Base-by-base conservation (phyloP, 1,139 yeast species). In the Blastobotrys serpentis region DNA sequence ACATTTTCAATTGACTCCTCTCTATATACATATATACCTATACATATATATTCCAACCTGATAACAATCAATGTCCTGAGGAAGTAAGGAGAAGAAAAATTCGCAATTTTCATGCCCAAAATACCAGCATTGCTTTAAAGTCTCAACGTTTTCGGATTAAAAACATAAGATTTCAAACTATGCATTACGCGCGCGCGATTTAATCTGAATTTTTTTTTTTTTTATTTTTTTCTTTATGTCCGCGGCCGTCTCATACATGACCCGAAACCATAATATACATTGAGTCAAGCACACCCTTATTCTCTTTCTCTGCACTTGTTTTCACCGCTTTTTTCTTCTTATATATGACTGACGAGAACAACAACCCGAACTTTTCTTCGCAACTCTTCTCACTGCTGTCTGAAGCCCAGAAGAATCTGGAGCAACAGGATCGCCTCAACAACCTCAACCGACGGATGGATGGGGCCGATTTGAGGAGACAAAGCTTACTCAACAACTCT, bases 351-450 rank as follows among this genome's bases (percentile, higher is more conserved):
- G 40, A 33, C 11, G 38, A 33, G 17, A 13, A 36, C 16, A 36
- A 18, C 14, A 17, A 19, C 25, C 23, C 23, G 25, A 36, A 17
- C 25, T 57, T 59, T 48, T 54, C 63, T 25, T 50, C 61, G 21
- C 56, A 59, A 51, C 56, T 59, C 22, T 50, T 52, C 40, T 52
- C 56, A 46, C 56, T 61, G 45, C 52, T 61, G 45, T 48, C 57
- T 4, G 62, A 60, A 38, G 66, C 64, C 13, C 63, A 60, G 43
- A 38, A 46, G 34, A 46, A 49, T 17, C 49, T 59, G 32, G 54
- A 52, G 16, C 37, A 45, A 22, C 52, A 53, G 23, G 55, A 55
- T 26, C 53, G 65, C 6, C 43, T 53, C 17, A 59, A 58, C 46
- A 61, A 60, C 48, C 44, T 59, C 30, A 44, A 51, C 23, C 52